A percentile compares a stretch with the other conserved stretches of the same genome.
Conservation (phyloP, 225 moss, liverwort and hornwort genomes). For the Marchantia paleacea region DNA sequence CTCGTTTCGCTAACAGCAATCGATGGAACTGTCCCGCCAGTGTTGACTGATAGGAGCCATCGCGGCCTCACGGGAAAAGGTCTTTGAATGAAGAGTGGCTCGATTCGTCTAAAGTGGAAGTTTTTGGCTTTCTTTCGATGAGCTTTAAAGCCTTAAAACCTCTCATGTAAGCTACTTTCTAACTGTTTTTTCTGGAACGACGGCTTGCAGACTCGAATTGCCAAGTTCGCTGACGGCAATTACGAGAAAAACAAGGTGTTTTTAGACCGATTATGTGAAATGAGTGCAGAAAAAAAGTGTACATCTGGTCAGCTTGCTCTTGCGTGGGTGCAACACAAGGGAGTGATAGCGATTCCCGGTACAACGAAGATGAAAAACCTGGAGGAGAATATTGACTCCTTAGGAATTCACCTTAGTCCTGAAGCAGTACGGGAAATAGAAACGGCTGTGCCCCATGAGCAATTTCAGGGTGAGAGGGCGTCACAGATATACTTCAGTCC, state of each 20-base stretch:
- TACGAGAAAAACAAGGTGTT: conserved; percentile 15
- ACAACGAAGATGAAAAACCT: conserved; percentile 31
- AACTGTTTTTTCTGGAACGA: too few species aligned
- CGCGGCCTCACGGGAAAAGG: too few species aligned
- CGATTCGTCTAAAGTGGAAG: too few species aligned
- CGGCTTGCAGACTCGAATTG: too few species aligned
- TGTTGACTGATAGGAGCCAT: too few species aligned
- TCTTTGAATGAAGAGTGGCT: too few species aligned
- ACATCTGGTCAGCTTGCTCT: conserved; percentile 23
- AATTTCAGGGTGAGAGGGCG: conserved; percentile 19
- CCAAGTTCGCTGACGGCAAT: neutral
- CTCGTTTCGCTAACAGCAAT: too few species aligned
- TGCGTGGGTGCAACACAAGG: conserved; percentile 30
- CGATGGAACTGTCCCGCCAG: too few species aligned
- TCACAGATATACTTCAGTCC: neutral
- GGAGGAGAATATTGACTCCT: conserved; percentile 32
- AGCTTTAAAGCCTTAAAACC: too few species aligned
- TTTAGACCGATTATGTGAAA: conserved; percentile 18
- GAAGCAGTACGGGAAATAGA: conserved; percentile 23
- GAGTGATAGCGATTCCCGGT: conserved; percentile 31
- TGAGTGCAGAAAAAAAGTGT: conserved; percentile 7
- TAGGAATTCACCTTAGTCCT: conserved; percentile 11
- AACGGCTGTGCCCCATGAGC: conserved; percentile 18
- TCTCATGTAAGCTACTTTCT: too few species aligned
- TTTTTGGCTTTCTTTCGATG: too few species aligned